These are phyloP conservation scores for Epichloe festucae DNA, from an alignment of 2,329 filamentous ascomycete genomes.

Conservation along the genomic window DNA sequence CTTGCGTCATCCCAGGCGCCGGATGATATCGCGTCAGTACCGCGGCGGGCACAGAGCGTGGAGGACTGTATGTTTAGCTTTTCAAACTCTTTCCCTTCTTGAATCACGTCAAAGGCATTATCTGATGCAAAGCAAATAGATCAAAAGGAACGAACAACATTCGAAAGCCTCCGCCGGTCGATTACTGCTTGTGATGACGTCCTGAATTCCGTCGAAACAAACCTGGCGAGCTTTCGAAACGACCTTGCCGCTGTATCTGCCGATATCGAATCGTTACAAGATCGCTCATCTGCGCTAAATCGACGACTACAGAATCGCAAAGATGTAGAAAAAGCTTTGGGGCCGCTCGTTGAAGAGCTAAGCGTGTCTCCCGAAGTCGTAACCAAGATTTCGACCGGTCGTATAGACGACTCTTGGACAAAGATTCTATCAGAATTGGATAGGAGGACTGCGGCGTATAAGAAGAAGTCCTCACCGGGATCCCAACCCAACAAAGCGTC, in stretches of 20 bases:
- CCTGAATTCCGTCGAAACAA: slow-evolving; percentile 81
- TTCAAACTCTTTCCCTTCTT: not conserved
- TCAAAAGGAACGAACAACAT: slow-evolving; percentile 69
- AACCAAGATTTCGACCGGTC: slow-evolving; percentile 72
- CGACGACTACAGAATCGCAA: slow-evolving; percentile 79
- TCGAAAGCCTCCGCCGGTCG: slow-evolving; percentile 80
- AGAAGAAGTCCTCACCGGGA: slow-evolving; percentile 46
- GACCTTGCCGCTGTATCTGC: slow-evolving; percentile 86
- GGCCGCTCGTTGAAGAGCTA: slow-evolving; percentile 81
- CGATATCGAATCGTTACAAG: slow-evolving; percentile 88
- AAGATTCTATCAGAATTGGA: slow-evolving; percentile 75
- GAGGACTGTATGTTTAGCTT: slow-evolving; percentile 52
- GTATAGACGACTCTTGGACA: slow-evolving; percentile 82
- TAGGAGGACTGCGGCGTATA: slow-evolving; percentile 58
- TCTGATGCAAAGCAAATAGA: slow-evolving; percentile 31
- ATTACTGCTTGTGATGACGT: slow-evolving; percentile 89
- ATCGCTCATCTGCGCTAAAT: slow-evolving; percentile 70
- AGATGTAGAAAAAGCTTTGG: slow-evolving; percentile 76
- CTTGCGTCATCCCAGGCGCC: slow-evolving; percentile 35
- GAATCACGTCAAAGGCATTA: not conserved
- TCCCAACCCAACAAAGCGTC: slow-evolving; percentile 58
- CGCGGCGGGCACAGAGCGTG: slow-evolving; percentile 45
- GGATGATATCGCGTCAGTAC: slow-evolving; percentile 7
- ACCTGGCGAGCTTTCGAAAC: slow-evolving; percentile 83
- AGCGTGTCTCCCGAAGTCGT: slow-evolving; percentile 77